Evolutionary conservation across 768 basidiomycete species (phyloP), one percentile per base, ranked within the genome.

Genomic region (Mycena filopes): DNA sequence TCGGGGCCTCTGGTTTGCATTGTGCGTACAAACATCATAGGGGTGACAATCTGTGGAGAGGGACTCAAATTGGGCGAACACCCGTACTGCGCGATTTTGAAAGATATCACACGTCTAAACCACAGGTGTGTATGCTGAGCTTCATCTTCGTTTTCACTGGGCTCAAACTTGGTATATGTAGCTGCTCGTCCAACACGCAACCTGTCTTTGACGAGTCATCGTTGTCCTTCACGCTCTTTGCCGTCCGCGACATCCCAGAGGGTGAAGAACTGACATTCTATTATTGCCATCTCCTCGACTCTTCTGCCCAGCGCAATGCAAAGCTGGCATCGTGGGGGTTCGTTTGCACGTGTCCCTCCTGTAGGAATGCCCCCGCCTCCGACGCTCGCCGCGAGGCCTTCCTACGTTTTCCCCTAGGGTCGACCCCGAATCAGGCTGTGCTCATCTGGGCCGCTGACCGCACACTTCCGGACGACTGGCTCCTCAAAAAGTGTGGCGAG

Each of bases 331-430:
- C 72, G 0, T 80, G 80, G 66, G 74, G 65, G 2, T 70, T 82
- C 60, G 49, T 60, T 28, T 82, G 81, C 66, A 54, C 70, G 15
- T 82, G 81, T 63, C 29, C 55, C 26, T 65, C 75, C 31, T 81
- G 80, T 65, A 41, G 42, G 20, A 15, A 76, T 23, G 31, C 60
- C 3, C 49, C 58, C 23, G 50, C 43, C 26, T 66, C 65, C 53
- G 65, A 66, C 58, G 45, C 47, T 9, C 65, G 65, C 38, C 57
- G 59, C n/a, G 53, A 53, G 1, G 38, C 45, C 1, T 42, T 60
- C n/a, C n/a, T 25, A 42, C 9, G 2, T n/a, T n/a, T n/a, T n/a
- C n/a, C n/a, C n/a, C n/a, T n/a, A n/a, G 53, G 66, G 33, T 78
- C 77, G 31, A 62, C 63, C 11, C 74, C 73, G 9, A 75, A n/a